Base-by-base conservation (phyloP, 2,329 filamentous ascomycete species). In the Penicillium sclerotigenum region DNA sequence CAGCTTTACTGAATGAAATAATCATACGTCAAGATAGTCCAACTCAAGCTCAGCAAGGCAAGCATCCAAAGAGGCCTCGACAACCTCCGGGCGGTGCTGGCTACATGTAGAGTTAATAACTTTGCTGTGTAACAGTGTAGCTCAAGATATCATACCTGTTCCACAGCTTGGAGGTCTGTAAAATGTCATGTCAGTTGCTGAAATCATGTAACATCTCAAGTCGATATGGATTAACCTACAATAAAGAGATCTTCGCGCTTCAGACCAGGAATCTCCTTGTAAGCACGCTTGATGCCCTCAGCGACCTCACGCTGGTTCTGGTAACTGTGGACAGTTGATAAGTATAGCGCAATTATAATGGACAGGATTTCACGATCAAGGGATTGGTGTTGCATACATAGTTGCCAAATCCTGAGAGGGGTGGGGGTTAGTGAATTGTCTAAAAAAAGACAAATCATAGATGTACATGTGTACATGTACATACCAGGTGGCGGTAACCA, bases 151-250 rank as follows among this genome's bases (percentile, higher is more conserved):
- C 28, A 5, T 58, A 61, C 59, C 34, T 71, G 72, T 84, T 84
- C 83, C 82, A 86, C 13, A 86, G 74, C 73, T 87, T 87, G 59
- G 79, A 80, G n/a, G 83, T 85, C 72, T 74, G 47, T 52, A 28
- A 4, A 18, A 36, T 26, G 0, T 14, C 5, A 34, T 4, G 20
- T 45, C 14, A 56, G 53, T 52, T 20, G 6, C 26, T 40, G 16
- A 28, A 33, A 42, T 4, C 2, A 0, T 14, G 20, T 16, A 16
- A 26, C 10, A 14, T 40, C 13, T 9, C 5, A 8, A 24, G 5
- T 9, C n/a, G 22, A 7, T 9, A 34, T 20, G 22, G 5, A 11
- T 38, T 6, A 28, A 60, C 70, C 56, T 65, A 74, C 72, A 57
- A 75, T 74, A 64, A 75, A 75, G 41, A 75, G 54, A 54, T 75